A percentile compares a stretch with the other conserved stretches of the same genome.
phyloP scores from a whole-genome alignment of 306 rosid genomes.

The Mimosa bimucronata region DNA sequence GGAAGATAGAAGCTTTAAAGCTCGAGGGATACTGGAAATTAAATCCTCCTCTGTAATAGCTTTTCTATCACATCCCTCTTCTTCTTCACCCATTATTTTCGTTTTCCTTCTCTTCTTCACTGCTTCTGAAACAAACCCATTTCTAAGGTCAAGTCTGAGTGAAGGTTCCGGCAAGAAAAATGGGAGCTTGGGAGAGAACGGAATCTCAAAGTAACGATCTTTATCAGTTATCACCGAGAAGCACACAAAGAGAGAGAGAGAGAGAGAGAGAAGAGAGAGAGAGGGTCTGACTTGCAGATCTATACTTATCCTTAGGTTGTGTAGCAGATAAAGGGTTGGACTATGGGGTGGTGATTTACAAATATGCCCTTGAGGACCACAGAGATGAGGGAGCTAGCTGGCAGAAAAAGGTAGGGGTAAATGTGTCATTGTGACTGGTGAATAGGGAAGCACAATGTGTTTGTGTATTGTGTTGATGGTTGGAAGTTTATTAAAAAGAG shows the following conservation, averaged over 20 bases:
- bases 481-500: slow-evolving; percentile 35
- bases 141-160: slow-evolving; percentile 26
- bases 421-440: slow-evolving; percentile 33
- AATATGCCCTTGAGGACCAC: slow-evolving; percentile 29
- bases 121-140: slow-evolving; percentile 49
- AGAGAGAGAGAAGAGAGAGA: not conserved
- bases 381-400: not conserved
- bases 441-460: slow-evolving; percentile 27
- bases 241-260: too few relatives aligned
- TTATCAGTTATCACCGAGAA: slow-evolving; percentile 34
- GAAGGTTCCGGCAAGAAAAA: slow-evolving; percentile 39
- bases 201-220: slow-evolving; percentile 28
- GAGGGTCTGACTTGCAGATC: slow-evolving; percentile 35
- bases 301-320: slow-evolving; percentile 49
- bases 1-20: slow-evolving; percentile 50
- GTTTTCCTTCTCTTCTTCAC: slow-evolving; percentile 34
- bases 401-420: slow-evolving; percentile 24
- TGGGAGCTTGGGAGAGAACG: not conserved
- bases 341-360: slow-evolving; percentile 31
- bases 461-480: slow-evolving; percentile 35
- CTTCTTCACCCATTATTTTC: slow-evolving; percentile 55
- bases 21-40: slow-evolving; percentile 48
- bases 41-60: slow-evolving; percentile 18
- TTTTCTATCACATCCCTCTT: slow-evolving; percentile 16
- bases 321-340: slow-evolving; percentile 37